Evolutionary conservation across 345 rosid genomes (phyloP).

Genomic region (Capsella bursapastoris): DNA sequence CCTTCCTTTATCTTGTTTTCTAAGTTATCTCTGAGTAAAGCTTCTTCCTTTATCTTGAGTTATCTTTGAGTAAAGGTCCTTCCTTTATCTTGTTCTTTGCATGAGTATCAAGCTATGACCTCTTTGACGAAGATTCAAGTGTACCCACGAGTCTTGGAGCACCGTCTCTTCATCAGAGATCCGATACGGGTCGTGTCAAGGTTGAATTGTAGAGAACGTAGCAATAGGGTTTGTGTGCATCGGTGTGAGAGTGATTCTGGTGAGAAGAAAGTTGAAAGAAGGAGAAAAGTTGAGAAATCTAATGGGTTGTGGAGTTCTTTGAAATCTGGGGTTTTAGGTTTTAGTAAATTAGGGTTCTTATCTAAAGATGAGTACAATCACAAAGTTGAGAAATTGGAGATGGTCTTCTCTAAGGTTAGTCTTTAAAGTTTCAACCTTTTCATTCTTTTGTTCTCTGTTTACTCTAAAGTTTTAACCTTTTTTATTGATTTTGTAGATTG

Average conservation of each 20-base stretch:
- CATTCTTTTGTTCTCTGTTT: background rate
- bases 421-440: background rate
- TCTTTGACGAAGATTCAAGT: constrained; percentile 59
- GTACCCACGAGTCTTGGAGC: constrained; percentile 52
- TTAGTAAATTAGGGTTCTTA: constrained; percentile 46
- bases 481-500: constrained; percentile 51
- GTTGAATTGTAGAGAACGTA: constrained; percentile 53
- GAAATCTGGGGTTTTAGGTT: constrained; percentile 48
- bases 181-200: constrained; percentile 43
- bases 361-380: constrained; percentile 53
- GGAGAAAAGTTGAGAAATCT: constrained; percentile 40
- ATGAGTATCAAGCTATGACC: constrained; percentile 58
- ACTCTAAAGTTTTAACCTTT: background rate
- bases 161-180: constrained; percentile 48
- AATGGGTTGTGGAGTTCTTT: constrained; percentile 54
- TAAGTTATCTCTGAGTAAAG: constrained; percentile 1
- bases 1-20: background rate
- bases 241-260: constrained; percentile 50
- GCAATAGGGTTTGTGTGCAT: constrained; percentile 48
- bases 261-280: constrained; percentile 46
- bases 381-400: constrained; percentile 61
- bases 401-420: constrained; percentile 64
- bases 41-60: background rate
- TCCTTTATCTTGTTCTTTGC: constrained; percentile 25
- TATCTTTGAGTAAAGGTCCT: background rate